A percentile compares a stretch with the other conserved stretches of the same genome.
These are phyloP conservation scores for Aegilops speltoides DNA, from an alignment of 176 grass and related monocot species.

Conservation along the genomic window DNA sequence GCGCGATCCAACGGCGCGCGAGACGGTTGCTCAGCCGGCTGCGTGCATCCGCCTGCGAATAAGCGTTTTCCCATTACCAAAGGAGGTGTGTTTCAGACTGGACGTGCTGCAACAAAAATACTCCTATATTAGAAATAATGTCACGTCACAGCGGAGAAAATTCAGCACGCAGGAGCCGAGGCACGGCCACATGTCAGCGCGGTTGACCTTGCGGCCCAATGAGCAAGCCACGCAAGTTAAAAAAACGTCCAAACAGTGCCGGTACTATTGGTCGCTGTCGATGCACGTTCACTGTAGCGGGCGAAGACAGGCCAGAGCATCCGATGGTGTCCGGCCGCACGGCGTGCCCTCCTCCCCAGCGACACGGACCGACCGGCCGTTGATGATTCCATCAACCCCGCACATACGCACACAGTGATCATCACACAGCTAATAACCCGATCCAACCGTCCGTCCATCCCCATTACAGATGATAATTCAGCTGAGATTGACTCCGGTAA, in stretches of 20 bases:
- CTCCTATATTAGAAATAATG: no score
- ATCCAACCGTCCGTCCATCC: no score
- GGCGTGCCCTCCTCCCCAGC: not conserved
- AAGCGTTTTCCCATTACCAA: no score
- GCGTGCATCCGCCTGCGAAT: no score
- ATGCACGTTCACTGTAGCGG: not conserved
- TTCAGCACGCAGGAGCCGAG: no score
- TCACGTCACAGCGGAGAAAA: no score
- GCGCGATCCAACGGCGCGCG: no score
- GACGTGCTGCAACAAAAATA: no score
- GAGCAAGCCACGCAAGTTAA: not conserved
- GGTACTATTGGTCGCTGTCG: not conserved
- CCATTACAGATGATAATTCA: not conserved
- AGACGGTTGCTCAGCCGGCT: no score
- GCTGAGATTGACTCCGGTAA: not conserved
- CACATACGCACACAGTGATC: not conserved
- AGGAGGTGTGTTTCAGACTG: no score
- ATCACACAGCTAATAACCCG: not conserved
- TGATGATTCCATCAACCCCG: not conserved
- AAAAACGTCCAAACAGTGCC: not conserved
- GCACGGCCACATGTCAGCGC: not conserved
- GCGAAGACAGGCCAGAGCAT: slow-evolving; percentile 1
- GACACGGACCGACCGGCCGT: slow-evolving; percentile 7
- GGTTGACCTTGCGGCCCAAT: not conserved
- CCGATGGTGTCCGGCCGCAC: slow-evolving; percentile 9